phyloP scores from a whole-genome alignment of 805 yeast genomes.

The Wickerhamiella sergipiensis region DNA sequence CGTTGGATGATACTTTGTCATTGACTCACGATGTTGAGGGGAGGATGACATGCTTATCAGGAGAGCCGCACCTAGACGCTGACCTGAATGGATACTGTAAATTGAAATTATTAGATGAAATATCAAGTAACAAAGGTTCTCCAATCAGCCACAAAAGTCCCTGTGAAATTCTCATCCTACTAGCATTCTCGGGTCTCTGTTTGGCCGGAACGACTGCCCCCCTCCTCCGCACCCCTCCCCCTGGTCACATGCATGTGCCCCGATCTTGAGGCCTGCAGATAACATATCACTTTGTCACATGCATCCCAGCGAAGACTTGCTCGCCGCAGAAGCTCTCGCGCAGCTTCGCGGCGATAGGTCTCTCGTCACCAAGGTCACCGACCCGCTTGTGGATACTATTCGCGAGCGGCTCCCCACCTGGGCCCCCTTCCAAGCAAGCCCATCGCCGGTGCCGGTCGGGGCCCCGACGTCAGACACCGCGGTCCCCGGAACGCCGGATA shows the following conservation, averaged over 20 bases:
- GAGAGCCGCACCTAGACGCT: no score
- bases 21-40: no score
- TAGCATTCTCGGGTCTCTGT: no score
- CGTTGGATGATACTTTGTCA: no score
- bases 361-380: background rate
- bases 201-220: no score
- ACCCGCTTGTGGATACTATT: background rate
- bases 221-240: no score
- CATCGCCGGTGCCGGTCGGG: background rate
- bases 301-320: constrained; percentile 13
- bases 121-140: no score
- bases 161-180: no score
- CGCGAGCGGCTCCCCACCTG: background rate
- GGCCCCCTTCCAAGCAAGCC: background rate
- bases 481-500: background rate
- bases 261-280: background rate
- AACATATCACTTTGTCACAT: constrained; percentile 3
- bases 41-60: no score
- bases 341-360: constrained; percentile 8
- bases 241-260: background rate
- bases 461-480: background rate
- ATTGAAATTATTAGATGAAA: no score
- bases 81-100: no score
- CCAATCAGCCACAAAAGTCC: no score
- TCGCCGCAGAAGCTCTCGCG: constrained; percentile 18